Base-by-base conservation (phyloP, 805 yeast species). In the Teunomyces stri region DNA sequence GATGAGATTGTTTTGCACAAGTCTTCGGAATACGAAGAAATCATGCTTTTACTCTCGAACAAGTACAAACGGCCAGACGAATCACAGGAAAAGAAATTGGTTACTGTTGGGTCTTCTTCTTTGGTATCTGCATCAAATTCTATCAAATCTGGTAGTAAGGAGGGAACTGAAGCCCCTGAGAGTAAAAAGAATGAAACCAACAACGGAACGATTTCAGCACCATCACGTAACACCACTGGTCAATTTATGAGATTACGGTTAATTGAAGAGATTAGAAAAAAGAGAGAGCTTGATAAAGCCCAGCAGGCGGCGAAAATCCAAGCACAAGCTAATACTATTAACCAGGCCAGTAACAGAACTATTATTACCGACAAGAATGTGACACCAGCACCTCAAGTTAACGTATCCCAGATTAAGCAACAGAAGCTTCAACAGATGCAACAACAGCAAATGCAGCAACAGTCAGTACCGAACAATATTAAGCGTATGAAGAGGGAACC, bases 231-330 rank as follows among this genome's bases (percentile, higher is more conserved):
- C 27, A 51, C 76, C 6, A 71, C 79, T 6, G 76, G 72, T 39
- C 96, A 90, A 64, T 94, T 94, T 65, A 81, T 88, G 76, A 80
- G 98, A 53, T 71, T 92, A 44, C 77, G 96, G 52, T 89, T 91
- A 58, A 86, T 92, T 49, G 98, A 92, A 64, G 94, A 87, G 66
- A 82, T 87, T 68, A 75, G 96, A 46, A 74, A 87, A 41, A 80
- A 87, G 61, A 79, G 81, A 58, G 75, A 72, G 51, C 64, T 72
- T 5, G 75, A 73, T 43, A 69, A 68, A 52, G 69, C 65, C 1
- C 73, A 65, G 48, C 70, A 69, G 35, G 76, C 70, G 34, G 74
- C 75, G 2, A 66, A 66, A 6, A 67, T 67, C 20, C 72, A 70
- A n/a, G 65, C 68, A 5, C 75, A 68, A 48, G 58, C 70, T 3